Conservation (phyloP, 2,329 filamentous ascomycete genomes). For the Lasiodiplodia gonubiensis region DNA sequence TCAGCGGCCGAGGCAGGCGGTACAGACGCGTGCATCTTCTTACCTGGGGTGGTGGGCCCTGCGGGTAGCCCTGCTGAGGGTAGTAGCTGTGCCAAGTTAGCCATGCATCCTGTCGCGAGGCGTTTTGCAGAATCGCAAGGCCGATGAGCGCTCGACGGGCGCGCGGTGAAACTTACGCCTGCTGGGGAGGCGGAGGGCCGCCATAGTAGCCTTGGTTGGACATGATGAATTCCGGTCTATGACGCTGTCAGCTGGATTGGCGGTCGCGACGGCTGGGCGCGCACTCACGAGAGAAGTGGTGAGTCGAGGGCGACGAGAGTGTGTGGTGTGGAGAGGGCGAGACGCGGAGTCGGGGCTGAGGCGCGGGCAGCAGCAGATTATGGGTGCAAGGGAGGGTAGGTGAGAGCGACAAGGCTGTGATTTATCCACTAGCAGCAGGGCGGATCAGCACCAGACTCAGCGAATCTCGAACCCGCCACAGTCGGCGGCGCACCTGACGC, state of each 20-base stretch:
- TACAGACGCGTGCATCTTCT: background rate
- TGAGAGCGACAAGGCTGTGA: slow-evolving; percentile 23
- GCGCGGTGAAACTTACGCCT: background rate
- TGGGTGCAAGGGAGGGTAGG: slow-evolving; percentile 8
- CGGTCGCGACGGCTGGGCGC: background rate
- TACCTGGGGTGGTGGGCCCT: slow-evolving; percentile 15
- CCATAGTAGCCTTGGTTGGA: slow-evolving; percentile 47
- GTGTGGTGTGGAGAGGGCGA: background rate
- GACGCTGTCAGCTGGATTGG: slow-evolving; percentile 5
- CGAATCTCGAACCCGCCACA: slow-evolving; percentile 25
- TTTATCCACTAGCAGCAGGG: slow-evolving; percentile 25
- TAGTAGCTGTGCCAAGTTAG: background rate
- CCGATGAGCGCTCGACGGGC: slow-evolving; percentile 31
- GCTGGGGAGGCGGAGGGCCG: slow-evolving; percentile 29
- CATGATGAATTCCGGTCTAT: slow-evolving; percentile 36
- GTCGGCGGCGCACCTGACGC: slow-evolving; percentile 17
- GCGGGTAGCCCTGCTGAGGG: slow-evolving; percentile 33
- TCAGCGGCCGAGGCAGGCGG: background rate
- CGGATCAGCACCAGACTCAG: slow-evolving; percentile 19
- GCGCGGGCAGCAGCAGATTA: slow-evolving; percentile 16
- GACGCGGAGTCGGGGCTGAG: slow-evolving; percentile 21
- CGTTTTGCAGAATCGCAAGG: slow-evolving; percentile 25
- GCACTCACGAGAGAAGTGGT: slow-evolving; percentile 1
- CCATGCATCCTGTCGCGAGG: background rate
- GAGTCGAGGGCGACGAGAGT: background rate